phyloP scores from a whole-genome alignment of 1,284 basidiomycete species.

The Heliocybe sulcata region DNA sequence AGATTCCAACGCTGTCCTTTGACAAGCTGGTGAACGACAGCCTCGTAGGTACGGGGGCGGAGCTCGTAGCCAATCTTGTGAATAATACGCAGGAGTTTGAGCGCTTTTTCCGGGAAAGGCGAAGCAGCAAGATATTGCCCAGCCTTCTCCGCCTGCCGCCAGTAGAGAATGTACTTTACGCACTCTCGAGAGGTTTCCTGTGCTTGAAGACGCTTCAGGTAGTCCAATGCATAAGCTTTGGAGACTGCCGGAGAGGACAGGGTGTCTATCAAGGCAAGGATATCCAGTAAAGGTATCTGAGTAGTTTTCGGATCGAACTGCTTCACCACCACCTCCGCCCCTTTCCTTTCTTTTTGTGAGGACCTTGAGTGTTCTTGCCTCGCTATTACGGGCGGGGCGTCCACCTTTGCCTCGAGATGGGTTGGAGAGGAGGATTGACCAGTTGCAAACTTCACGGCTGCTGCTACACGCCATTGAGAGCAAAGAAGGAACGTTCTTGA shows the following conservation, averaged over 20 bases:
- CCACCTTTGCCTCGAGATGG: not conserved
- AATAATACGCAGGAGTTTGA: constrained; percentile 39
- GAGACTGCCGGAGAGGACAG: not conserved
- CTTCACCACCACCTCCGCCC: not conserved
- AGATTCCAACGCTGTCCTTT: constrained; percentile 38
- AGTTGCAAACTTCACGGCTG: not conserved
- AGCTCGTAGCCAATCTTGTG: constrained; percentile 39
- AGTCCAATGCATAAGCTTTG: not conserved
- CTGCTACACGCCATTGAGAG: not conserved
- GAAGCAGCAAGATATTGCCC: constrained; percentile 2
- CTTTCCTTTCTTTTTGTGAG: not conserved
- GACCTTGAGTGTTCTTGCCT: not conserved
- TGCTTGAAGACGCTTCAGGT: not conserved
- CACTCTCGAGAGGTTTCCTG: not conserved
- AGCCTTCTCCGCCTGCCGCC: not conserved
- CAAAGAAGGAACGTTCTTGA: not conserved
- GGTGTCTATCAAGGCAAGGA: not conserved
- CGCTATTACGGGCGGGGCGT: not conserved
- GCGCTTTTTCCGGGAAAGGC: constrained; percentile 27
- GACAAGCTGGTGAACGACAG: constrained; percentile 41
- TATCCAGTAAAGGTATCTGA: not conserved
- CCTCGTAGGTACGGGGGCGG: constrained; percentile 52
- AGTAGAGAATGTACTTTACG: not conserved
- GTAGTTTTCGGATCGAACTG: not conserved
- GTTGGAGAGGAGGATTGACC: not conserved